Base-by-base conservation (phyloP, 176 grass and related monocot genomes). In the Juncus inflexus region DNA sequence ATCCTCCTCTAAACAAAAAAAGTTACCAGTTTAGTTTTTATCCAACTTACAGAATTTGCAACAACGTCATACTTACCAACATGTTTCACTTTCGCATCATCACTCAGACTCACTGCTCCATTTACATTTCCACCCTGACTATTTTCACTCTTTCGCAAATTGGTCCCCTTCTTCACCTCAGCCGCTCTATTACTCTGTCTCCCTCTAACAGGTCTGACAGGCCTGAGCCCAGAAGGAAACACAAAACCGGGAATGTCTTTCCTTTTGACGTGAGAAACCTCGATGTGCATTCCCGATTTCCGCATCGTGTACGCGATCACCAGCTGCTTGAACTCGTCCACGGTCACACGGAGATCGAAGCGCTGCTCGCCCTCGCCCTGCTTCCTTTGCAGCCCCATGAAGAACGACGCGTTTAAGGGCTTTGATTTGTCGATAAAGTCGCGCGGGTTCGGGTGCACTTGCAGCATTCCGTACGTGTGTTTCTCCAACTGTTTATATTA, bases 331-430 rank as follows among this genome's bases (percentile, higher is more conserved):
- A 96, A 96, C 36, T 96, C 91, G 60, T 85, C 83, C 55, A 96
- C 84, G 0, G 89, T 90, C 78, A 55, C 87, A 67, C 87, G 90
- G 71, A 96, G 87, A 49, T 90, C 91, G 28, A 96, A 96, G n/a
- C 40, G 39, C 63, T 90, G 86, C 66, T 87, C 87, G 4, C 78
- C 84, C 80, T 86, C 90, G 53, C 62, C 75, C 85, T 87, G 87
- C 74, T 96, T 96, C 64, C 73, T 90, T 62, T 76, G 83, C 43
- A 96, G 84, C 37, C 87, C 91, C 73, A 96, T 85, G 52, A 96
- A 90, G 64, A 87, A 96, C 66, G 82, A 87, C 55, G 81, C 82
- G 53, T 90, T 79, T 19, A 75, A 61, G n/a, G 84, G 69, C 68
- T 60, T 87, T 16, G 76, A 68, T 53, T 77, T 78, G 55, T 90